These are phyloP conservation scores for Lentinus brumalis DNA, from an alignment of 768 basidiomycete species.

Conservation along the genomic window DNA sequence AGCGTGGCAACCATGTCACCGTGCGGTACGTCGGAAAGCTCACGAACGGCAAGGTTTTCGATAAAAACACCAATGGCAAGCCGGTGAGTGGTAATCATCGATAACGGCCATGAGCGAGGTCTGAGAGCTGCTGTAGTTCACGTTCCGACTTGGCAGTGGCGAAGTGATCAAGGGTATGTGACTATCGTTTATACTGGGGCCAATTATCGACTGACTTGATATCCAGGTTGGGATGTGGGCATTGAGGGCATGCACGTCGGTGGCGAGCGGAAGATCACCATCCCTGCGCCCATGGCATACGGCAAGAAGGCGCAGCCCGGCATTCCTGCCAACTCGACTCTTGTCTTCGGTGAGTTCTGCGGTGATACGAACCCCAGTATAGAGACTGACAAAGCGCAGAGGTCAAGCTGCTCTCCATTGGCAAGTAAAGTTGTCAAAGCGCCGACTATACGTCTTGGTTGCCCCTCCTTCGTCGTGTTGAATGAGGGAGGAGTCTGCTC, in stretches of 20 bases:
- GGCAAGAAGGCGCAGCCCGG: constrained; percentile 61
- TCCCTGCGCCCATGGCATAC: constrained; percentile 72
- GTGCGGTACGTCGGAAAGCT: constrained; percentile 97
- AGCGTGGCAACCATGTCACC: constrained; percentile 77
- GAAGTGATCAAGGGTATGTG: constrained; percentile 87
- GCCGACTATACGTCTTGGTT: not conserved
- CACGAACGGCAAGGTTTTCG: constrained; percentile 71
- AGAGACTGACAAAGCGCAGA: constrained; percentile 41
- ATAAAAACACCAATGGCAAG: constrained; percentile 81
- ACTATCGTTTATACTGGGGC: not conserved
- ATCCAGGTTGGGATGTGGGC: constrained; percentile 85
- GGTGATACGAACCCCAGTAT: not conserved
- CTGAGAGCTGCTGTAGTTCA: constrained; percentile 48
- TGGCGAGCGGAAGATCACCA: constrained; percentile 80
- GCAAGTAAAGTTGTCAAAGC: constrained; percentile 44
- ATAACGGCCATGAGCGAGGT: not conserved
- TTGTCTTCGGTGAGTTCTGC: constrained; percentile 69
- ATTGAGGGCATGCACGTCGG: constrained; percentile 90
- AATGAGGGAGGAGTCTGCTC: not conserved
- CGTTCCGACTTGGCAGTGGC: constrained; percentile 79
- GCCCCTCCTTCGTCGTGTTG: not conserved
- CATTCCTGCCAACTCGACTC: constrained; percentile 81
- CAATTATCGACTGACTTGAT: not conserved
- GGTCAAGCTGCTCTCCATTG: constrained; percentile 67
- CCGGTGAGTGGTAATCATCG: constrained; percentile 55